Percentiles rank a stretch among this genome's conserved stretches.
Evolutionary conservation across 179 eudicot genomes (phyloP).

Genomic region (Actinidia chinensis): DNA sequence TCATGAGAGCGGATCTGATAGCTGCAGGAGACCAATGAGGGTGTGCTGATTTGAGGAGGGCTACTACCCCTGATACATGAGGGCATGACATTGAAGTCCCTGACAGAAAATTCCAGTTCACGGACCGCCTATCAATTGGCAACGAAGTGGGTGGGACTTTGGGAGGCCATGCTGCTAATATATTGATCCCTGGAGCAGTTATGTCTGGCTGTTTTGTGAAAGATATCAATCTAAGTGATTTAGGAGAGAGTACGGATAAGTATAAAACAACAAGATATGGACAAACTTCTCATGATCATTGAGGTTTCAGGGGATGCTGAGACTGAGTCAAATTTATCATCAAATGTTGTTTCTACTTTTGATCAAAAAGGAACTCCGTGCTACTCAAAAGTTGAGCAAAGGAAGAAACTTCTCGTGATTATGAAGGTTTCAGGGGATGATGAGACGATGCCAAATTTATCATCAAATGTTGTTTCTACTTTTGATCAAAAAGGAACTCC

Average conservation of each 20-base stretch:
- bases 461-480: background rate
- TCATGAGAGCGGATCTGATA: conserved; percentile 52
- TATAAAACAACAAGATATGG: background rate
- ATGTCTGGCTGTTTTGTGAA: conserved; percentile 41
- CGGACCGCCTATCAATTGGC: conserved; percentile 28
- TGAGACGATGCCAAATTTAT: background rate
- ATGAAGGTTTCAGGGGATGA: background rate
- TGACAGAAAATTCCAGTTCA: conserved; percentile 39
- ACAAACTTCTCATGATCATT: background rate
- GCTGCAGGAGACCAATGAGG: conserved; percentile 63
- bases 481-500: no score
- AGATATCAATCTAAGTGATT: background rate
- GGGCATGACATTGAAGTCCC: conserved; percentile 65
- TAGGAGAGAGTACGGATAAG: background rate
- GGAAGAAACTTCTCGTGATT: background rate
- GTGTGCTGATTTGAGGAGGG: conserved; percentile 48
- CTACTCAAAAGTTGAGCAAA: no score
- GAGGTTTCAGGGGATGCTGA: background rate
- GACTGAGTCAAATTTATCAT: background rate
- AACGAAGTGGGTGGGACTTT: conserved; percentile 32
- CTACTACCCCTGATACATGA: conserved; percentile 48
- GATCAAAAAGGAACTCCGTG: no score
- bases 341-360: no score
- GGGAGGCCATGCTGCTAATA: conserved; percentile 55
- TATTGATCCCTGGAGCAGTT: conserved; percentile 47